Base-by-base conservation (phyloP, 352 stramenopile genomes). In the Discostella stelligera region DNA sequence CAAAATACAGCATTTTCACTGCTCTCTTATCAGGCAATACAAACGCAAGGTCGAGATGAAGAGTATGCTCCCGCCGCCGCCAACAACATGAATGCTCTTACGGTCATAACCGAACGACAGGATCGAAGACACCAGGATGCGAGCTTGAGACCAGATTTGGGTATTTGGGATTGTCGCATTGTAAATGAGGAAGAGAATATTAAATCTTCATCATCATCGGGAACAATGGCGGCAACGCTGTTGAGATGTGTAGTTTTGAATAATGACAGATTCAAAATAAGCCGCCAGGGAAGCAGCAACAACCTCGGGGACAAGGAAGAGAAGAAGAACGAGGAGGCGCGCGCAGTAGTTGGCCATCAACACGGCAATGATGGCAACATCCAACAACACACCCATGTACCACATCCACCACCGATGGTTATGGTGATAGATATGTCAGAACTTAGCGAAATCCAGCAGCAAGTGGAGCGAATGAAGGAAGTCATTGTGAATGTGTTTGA, bases 151-250 rank as follows among this genome's bases (percentile, higher is more conserved):
- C 83, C 83, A 4, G 77, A 90, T 77, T 71, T 91, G 55, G 86
- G 83, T 0, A 68, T 91, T 16, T 91, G 85, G 85, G 86, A 89
- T 66, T 88, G 81, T 70, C 70, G 64, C 20, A 53, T 85, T 18
- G 32, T 39, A 7, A 49, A 11, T 18, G 27, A 44, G 23, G 11
- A 27, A 1, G 10, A 14, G 1, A 27, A 52, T 23, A 30, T 25
- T 2, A 11, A 30, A 3, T 0, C n/a, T 2, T 27, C 14, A 32
- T 27, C 50, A 18, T 30, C 50, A 14, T 58, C 50, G 50, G n/a
- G 11, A 30, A 25, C 50, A 30, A 25, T 30, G 50, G 16, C 30
- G 25, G 50, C 55, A 18, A 69, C 37, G 30, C 27, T 66, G 18
- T 48, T 75, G 25, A 74, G 60, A 13, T 54, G 46, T 52, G 70